Base-by-base conservation (phyloP, 2,329 filamentous ascomycete species). In the Trichoderma sp. region DNA sequence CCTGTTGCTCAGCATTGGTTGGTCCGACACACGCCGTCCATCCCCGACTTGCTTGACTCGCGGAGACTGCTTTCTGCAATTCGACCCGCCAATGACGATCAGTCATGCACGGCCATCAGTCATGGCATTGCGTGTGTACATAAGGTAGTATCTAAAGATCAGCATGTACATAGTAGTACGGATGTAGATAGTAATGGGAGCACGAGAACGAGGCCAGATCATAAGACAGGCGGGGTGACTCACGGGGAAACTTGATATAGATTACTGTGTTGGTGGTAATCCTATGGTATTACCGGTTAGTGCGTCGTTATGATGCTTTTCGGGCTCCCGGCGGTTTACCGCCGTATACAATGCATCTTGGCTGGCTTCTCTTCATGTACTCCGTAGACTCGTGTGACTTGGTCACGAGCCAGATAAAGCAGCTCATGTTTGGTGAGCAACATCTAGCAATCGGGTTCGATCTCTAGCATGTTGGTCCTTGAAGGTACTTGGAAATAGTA, bases 41-140 rank as follows among this genome's bases (percentile, higher is more conserved):
- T 67, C 64, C 64, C 58, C 65, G 57, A 37, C 57, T 54, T 67
- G 57, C 48, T 67, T 54, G 52, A 63, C 65, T 57, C 54, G 64
- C 64, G 53, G 64, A 61, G 32, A 50, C 52, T 64, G 42, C 52
- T 57, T 45, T 63, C 59, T 64, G 59, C 64, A 60, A 13, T 54
- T 53, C 64, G 56, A 54, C 57, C 64, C 50, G 64, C 48, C 64
- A 45, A 54, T 67, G 64, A 54, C 64, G 64, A 67, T 61, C 56
- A 29, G 45, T 54, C 27, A 67, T 61, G 64, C 64, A 67, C 56
- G 57, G 61, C 50, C 9, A 27, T 35, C 50, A n/a, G n/a, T 15
- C 59, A 50, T 34, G 54, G 32, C 19, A 45, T 35, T 54, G 37
- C 32, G 22, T 25, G 17, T 50, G 63, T 37, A 56, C n/a, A n/a